phyloP scores from a whole-genome alignment of 2,329 filamentous ascomycete genomes.

The Pestalotiopsis sp. region DNA sequence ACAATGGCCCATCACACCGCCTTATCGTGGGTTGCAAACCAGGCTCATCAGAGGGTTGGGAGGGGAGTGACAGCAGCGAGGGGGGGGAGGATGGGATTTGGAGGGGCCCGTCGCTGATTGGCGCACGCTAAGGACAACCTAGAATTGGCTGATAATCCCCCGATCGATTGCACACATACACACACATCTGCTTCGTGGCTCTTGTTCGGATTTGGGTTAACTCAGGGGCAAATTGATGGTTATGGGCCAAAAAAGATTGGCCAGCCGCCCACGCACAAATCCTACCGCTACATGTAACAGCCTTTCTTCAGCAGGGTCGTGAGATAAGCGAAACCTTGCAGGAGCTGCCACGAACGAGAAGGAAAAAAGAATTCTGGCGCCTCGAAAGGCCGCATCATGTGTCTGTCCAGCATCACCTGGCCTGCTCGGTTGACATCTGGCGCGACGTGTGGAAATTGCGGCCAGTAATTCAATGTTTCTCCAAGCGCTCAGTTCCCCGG shows the following conservation, averaged over 20 bases:
- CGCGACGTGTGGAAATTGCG: constrained; percentile 1
- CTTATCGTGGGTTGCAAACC: not conserved
- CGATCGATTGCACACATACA: constrained; percentile 1
- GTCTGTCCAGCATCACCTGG: not conserved
- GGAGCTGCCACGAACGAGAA: not conserved
- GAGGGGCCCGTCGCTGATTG: not conserved
- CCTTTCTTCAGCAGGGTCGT: not conserved
- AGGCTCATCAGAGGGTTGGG: no score
- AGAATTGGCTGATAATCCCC: constrained; percentile 7
- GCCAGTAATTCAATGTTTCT: not conserved
- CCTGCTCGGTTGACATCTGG: not conserved
- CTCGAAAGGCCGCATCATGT: no score
- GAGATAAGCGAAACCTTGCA: not conserved
- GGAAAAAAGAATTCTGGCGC: no score
- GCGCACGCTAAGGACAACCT: not conserved
- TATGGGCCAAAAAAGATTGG: not conserved
- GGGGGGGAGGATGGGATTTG: not conserved
- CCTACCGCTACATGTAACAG: not conserved
- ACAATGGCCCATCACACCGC: constrained; percentile 7
- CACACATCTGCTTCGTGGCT: not conserved
- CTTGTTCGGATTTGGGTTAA: constrained; percentile 1
- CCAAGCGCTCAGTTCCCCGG: not conserved
- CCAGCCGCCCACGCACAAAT: not conserved
- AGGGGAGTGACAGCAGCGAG: not conserved
- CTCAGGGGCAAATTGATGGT: constrained; percentile 3